Evolutionary conservation across 805 yeast species (phyloP), one percentile per base, ranked within the genome.

Genomic region (Ogataea wickerhamii): DNA sequence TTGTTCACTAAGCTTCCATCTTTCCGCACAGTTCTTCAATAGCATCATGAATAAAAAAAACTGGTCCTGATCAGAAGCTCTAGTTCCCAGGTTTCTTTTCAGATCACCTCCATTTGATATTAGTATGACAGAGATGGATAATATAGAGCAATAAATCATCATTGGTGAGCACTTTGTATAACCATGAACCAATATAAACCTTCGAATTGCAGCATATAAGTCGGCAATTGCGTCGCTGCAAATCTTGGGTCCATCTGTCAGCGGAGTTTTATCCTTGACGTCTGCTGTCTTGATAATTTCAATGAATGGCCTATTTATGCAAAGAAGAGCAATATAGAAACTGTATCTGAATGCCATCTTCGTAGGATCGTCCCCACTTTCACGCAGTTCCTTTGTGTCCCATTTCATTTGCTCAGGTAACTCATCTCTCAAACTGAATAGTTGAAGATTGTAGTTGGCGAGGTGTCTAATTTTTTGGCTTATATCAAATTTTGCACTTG

Each of bases 301-400:
- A n/a, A n/a, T n/a, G n/a, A 78, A 78, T 2, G 82, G 83, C 28
- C 80, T 63, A 49, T 78, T 78, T 36, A 78, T 66, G 39, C 83
- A 77, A 13, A 79, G 60, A n/a, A 73, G 56, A 2, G 76, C 70
- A 32, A 79, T 70, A 50, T 78, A 79, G 53, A 78, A 79, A 48
- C 74, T 76, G 48, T 74, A 76, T 50, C 77, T 63, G 31, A 77
- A 71, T 32, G 73, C 66, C 29, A 76, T 66, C 17, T 68, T 61
- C 2, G 56, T 75, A 0, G 82, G 82, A 46, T 76, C 77, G 30
- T 68, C 68, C 8, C 76, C 73, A 13, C 67, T 58, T 33, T 55
- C 55, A 29, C 53, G 55, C 25, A 78, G 57, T 12, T 58, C 52
- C 3, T 56, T 51, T 28, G 64, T 57, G 29, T 67, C 63, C 82